Conservation (phyloP, 805 yeast species). For the Kuraishia hungarica region DNA sequence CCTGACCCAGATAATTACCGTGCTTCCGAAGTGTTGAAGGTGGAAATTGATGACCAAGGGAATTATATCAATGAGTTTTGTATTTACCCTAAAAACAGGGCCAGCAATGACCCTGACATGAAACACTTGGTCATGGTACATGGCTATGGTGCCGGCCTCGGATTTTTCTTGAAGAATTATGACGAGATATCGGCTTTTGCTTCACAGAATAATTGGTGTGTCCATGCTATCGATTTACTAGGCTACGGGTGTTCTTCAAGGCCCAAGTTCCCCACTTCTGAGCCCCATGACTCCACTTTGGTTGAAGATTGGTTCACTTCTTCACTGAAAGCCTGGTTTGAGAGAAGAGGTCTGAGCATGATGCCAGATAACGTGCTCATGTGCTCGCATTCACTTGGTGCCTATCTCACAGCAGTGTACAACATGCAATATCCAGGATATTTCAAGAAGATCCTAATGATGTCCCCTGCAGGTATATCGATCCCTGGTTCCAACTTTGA, state of each 20-base stretch:
- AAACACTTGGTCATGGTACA: conserved; percentile 70
- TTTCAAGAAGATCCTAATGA: conserved; percentile 62
- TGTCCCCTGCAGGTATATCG: conserved; percentile 81
- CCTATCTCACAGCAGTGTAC: conserved; percentile 66
- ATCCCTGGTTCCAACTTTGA: not conserved
- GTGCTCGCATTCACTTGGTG: conserved; percentile 91
- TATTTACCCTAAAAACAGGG: conserved; percentile 31
- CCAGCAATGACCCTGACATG: conserved; percentile 8
- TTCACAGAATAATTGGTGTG: conserved; percentile 44
- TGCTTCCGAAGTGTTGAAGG: conserved; percentile 37
- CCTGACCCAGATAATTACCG: conserved; percentile 45
- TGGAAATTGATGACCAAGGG: conserved; percentile 41
- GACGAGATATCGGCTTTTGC: conserved; percentile 19
- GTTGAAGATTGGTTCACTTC: conserved; percentile 61
- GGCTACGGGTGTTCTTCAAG: conserved; percentile 91
- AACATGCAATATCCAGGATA: conserved; percentile 52
- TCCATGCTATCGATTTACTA: conserved; percentile 80
- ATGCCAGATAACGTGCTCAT: conserved; percentile 38
- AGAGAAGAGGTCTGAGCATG: conserved; percentile 29
- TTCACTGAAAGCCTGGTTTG: conserved; percentile 58
- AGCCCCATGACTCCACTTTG: conserved; percentile 29
- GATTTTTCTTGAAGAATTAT: conserved; percentile 70
- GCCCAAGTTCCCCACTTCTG: conserved; percentile 47
- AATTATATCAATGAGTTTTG: conserved; percentile 71
- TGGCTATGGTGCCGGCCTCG: conserved; percentile 91